A percentile compares a stretch with the other conserved stretches of the same genome.
These are phyloP conservation scores for Rhodotorula mucilaginosa DNA, from an alignment of 1,284 basidiomycete species.

Conservation along the genomic window DNA sequence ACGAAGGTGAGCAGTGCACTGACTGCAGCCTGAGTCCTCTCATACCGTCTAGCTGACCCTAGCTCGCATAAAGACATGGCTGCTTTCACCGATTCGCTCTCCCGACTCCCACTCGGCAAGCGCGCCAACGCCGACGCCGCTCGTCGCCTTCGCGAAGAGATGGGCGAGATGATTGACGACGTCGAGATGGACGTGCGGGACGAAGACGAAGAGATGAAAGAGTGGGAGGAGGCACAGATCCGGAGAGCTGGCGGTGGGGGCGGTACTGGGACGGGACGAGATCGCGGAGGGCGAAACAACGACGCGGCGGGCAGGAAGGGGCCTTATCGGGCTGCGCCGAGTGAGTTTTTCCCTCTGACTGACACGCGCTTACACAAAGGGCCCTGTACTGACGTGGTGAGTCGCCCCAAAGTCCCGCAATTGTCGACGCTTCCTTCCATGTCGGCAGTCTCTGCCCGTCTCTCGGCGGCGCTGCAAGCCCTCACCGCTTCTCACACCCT, in stretches of 20 bases:
- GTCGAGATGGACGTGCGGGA: conserved; percentile 61
- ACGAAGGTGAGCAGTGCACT: conserved; percentile 66
- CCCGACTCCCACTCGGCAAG: conserved; percentile 80
- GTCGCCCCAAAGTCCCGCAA: conserved; percentile 51
- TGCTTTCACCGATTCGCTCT: conserved; percentile 83
- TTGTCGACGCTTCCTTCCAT: conserved; percentile 60
- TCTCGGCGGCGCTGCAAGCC: conserved; percentile 61
- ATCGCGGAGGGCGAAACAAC: background rate
- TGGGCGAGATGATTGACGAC: conserved; percentile 83
- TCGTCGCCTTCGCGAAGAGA: conserved; percentile 65
- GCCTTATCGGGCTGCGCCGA: conserved; percentile 68
- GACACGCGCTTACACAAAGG: conserved; percentile 40
- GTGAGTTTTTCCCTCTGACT: conserved; percentile 62
- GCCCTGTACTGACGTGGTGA: too few species aligned
- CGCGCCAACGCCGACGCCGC: conserved; percentile 76
- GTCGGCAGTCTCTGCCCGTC: conserved; percentile 65
- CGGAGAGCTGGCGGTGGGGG: conserved; percentile 60
- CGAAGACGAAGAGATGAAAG: conserved; percentile 76
- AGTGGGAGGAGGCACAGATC: conserved; percentile 88
- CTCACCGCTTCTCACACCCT: conserved; percentile 52
- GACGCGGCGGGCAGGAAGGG: conserved; percentile 2
- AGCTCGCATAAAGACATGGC: conserved; percentile 64
- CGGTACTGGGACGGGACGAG: conserved; percentile 33
- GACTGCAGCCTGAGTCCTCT: conserved; percentile 56
- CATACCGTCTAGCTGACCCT: conserved; percentile 48